Evolutionary conservation across 176 grass and related monocot genomes (phyloP).

Genomic region (Oryza glumipatula): DNA sequence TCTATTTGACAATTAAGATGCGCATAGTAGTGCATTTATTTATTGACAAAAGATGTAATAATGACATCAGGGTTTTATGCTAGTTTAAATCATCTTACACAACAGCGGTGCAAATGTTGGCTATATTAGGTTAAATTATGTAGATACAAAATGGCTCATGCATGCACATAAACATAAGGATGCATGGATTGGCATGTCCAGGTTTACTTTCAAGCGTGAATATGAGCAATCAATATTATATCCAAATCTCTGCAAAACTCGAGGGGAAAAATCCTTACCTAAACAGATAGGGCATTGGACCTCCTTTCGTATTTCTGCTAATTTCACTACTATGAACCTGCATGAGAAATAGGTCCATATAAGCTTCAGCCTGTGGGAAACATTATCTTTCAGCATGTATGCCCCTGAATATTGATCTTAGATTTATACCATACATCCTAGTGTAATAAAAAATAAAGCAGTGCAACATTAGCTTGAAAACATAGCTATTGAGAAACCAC

Average conservation of each 20-base stretch:
- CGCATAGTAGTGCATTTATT: background rate
- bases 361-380: conserved; percentile 29
- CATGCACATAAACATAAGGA: conserved; percentile 1
- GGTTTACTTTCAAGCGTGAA: conserved; percentile 8
- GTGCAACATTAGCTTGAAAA: background rate
- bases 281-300: conserved; percentile 80
- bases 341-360: conserved; percentile 31
- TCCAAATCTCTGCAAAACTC: background rate
- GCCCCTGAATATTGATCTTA: conserved; percentile 9
- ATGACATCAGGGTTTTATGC: background rate
- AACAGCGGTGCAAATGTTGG: background rate
- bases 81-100: conserved; percentile 1
- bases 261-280: conserved; percentile 44
- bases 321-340: conserved; percentile 70
- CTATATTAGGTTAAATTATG: conserved; percentile 28
- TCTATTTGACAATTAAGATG: conserved; percentile 17
- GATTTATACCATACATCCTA: background rate
- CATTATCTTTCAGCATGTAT: conserved; percentile 20
- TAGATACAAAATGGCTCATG: background rate
- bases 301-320: conserved; percentile 67
- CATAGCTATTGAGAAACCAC: background rate
- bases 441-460: conserved; percentile 8
- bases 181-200: conserved; percentile 16
- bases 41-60: background rate
- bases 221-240: conserved; percentile 8